These are phyloP conservation scores for Lentinula lateritia DNA, from an alignment of 768 basidiomycete species.

Conservation along the genomic window DNA sequence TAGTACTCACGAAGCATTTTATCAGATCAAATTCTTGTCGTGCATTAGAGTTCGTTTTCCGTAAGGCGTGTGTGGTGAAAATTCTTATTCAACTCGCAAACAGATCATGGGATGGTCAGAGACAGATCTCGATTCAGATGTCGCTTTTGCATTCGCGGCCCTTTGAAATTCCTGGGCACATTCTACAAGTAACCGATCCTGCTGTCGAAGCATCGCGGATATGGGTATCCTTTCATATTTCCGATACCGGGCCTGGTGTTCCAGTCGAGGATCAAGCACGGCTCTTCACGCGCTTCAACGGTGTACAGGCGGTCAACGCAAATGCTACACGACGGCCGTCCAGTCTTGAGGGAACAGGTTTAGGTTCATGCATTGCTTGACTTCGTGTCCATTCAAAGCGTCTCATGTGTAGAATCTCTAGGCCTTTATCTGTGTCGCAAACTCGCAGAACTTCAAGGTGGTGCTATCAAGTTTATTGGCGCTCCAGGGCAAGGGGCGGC, in stretches of 20 bases:
- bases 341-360: background rate
- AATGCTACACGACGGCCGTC: background rate
- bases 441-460: constrained; percentile 3
- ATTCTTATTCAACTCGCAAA: background rate
- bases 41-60: background rate
- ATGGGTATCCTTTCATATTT: background rate
- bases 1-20: background rate
- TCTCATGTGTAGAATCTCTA: background rate
- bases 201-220: background rate
- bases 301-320: background rate
- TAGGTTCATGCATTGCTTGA: background rate
- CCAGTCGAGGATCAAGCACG: constrained; percentile 4
- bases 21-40: constrained; percentile 7
- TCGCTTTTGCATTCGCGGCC: background rate
- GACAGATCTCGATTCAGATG: background rate
- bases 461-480: background rate
- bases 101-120: constrained; percentile 4
- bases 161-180: background rate
- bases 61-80: no score
- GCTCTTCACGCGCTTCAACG: constrained; percentile 4
- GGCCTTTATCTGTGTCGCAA: constrained; percentile 4
- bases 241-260: constrained; percentile 3
- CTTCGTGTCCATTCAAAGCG: background rate
- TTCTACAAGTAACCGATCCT: background rate
- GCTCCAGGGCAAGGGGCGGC: background rate